These are phyloP conservation scores for Psilocybe tampanensis DNA, from an alignment of 768 basidiomycete genomes.

Conservation along the genomic window DNA sequence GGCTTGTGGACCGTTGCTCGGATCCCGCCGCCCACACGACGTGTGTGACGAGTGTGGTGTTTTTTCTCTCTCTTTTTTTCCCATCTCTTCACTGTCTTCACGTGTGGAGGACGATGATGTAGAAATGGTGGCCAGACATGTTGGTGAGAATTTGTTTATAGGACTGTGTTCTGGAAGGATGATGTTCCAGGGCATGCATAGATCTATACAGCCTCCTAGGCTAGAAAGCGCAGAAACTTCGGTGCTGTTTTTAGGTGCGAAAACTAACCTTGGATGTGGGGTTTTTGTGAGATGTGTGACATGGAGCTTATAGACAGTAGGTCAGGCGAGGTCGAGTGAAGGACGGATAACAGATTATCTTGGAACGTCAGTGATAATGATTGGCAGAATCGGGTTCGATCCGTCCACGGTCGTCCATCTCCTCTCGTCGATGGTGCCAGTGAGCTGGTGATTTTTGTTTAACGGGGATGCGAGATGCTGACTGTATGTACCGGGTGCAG, in stretches of 20 bases:
- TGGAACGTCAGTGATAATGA: neutral
- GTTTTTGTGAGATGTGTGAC: conserved; percentile 1
- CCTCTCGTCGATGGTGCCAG: neutral
- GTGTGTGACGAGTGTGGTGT: neutral
- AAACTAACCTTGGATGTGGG: neutral
- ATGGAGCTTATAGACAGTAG: conserved; percentile 1
- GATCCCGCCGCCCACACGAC: no score
- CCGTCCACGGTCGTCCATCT: neutral
- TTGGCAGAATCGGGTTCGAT: neutral
- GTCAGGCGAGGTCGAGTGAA: conserved; percentile 1
- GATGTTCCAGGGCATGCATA: neutral
- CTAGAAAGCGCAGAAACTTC: conserved; percentile 16
- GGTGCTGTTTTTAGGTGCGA: conserved; percentile 8
- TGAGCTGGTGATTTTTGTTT: neutral
- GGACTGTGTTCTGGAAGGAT: neutral
- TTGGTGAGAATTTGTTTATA: conserved; percentile 2
- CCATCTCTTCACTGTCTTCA: no score
- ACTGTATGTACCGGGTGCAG: neutral
- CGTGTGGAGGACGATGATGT: neutral
- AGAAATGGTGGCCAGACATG: neutral
- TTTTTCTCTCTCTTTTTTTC: neutral
- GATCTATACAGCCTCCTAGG: neutral
- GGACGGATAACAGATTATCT: neutral
- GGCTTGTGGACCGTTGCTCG: neutral
- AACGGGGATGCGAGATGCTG: neutral